Percentiles rank a stretch among this genome's conserved stretches.
Conservation (phyloP, 805 yeast species). For the Candida gorgasii region DNA sequence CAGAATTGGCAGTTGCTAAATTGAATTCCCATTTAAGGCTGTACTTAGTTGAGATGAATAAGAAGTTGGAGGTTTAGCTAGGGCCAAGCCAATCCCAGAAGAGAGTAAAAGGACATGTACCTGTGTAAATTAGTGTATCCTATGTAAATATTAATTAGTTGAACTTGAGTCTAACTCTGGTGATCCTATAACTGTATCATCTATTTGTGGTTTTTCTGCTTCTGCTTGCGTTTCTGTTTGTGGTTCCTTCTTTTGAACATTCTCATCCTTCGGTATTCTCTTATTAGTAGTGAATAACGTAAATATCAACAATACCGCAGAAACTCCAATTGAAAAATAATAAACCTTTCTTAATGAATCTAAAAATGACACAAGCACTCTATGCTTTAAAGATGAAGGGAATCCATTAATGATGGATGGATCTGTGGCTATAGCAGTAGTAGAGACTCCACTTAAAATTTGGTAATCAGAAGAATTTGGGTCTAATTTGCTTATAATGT, state of each 20-base stretch:
- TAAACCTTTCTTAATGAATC: constrained; percentile 40
- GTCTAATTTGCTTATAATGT: constrained; percentile 10
- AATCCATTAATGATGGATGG: constrained; percentile 30
- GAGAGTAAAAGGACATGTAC: constrained; percentile 3
- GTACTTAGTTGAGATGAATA: constrained; percentile 54
- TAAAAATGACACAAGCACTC: constrained; percentile 36
- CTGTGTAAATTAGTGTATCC: constrained; percentile 6
- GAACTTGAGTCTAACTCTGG: neutral
- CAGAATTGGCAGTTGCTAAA: constrained; percentile 54
- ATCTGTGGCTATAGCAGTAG: constrained; percentile 21
- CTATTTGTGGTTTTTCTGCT: too few relatives aligned
- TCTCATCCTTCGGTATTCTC: constrained; percentile 38
- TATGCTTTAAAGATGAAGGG: constrained; percentile 21
- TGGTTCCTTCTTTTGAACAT: constrained; percentile 17
- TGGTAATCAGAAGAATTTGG: constrained; percentile 16
- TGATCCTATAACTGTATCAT: neutral
- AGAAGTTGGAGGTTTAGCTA: constrained; percentile 20
- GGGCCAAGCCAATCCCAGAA: neutral
- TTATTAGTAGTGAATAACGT: constrained; percentile 42
- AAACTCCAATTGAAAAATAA: constrained; percentile 39
- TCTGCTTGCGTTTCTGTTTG: too few relatives aligned
- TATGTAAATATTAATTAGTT: neutral
- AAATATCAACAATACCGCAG: constrained; percentile 30
- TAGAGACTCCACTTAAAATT: constrained; percentile 16
- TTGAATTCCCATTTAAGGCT: constrained; percentile 55